A percentile compares a stretch with the other conserved stretches of the same genome.
Evolutionary conservation across 2,329 filamentous ascomycete species (phyloP).

Genomic region (Aspergillus fumigatus): DNA sequence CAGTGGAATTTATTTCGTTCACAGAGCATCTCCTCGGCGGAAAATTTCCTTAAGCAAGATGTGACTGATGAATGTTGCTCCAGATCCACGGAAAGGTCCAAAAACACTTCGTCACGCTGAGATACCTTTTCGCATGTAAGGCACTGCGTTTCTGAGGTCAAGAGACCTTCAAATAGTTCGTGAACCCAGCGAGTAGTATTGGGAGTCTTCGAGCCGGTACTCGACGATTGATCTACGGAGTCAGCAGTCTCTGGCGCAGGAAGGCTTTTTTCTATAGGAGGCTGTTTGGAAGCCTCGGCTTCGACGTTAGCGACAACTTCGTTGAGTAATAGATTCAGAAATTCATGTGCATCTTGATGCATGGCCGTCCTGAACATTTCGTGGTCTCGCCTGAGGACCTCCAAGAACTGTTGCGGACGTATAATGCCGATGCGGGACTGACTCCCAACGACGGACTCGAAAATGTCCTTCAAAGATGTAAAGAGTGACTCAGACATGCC

Average conservation of each 20-base stretch:
- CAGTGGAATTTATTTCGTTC: conserved; percentile 99
- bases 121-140: conserved; percentile 94
- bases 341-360: conserved; percentile 98
- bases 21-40: conserved; percentile 96
- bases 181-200: conserved; percentile 86
- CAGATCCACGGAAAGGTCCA: conserved; percentile 92
- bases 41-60: conserved; percentile 91
- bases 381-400: conserved; percentile 89
- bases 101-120: conserved; percentile 89
- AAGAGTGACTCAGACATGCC: conserved; percentile 95
- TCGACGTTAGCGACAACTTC: conserved; percentile 94
- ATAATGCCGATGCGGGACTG: conserved; percentile 80
- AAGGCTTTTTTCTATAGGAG: conserved; percentile 39
- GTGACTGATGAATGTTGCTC: conserved; percentile 95
- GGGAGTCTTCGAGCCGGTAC: conserved; percentile 49
- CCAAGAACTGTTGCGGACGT: conserved; percentile 86
- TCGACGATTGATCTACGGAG: conserved; percentile 50
- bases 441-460: conserved; percentile 80
- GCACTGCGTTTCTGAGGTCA: conserved; percentile 95
- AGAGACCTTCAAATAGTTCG: conserved; percentile 88
- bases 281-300: conserved; percentile 57
- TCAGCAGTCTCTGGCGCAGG: conserved; percentile 47
- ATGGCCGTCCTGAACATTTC: conserved; percentile 96
- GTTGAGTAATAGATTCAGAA: conserved; percentile 90
- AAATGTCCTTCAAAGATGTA: conserved; percentile 92